Evolutionary conservation across 176 grass and related monocot species (phyloP), one percentile per base, ranked within the genome.

Genomic region (bread wheat (Triticum aestivum)): DNA sequence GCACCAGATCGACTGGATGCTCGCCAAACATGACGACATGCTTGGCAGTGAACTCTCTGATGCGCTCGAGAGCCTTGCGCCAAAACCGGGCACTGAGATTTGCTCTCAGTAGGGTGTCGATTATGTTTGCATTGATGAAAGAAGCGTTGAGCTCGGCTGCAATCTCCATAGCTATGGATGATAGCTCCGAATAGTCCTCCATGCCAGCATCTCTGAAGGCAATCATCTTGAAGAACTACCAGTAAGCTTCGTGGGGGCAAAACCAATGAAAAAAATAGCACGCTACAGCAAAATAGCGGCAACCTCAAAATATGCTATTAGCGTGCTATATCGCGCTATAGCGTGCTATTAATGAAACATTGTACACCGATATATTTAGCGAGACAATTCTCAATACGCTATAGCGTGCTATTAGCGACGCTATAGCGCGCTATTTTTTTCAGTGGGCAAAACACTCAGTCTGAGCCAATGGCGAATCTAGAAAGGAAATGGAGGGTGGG

Each of bases 151-250:
- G 38, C 79, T 52, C 64, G 52, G 21, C 75, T 65, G 72, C 79
- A 26, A 87, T 51, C 64, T 72, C 72, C 52, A 63, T 81, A 5
- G 51, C 84, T 54, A 87, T 64, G 5, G 73, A 51, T 56, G 64
- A 77, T 29, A 88, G 24, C 72, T 65, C 32, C 0, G 30, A 32
- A 8, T 75, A 34, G 0, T 79, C 73, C 0, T 66, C 9, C 2
- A 64, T 49, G 11, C 72, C 45, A 49, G 65, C 45, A 14, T 56
- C 79, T 13, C 89, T 41, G 10, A 91, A 24, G 1, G 84, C 64
- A 49, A 83, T 65, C 37, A 79, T 80, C 73, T 79, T 79, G 29
- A 91, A 91, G 17, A 87, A 84, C 5, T 80, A 66, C 69, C 68
- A 39, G 47, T 82, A 86, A 38, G 83, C 78, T n/a, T 90, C 88